Percentiles rank a stretch among this genome's conserved stretches.
phyloP scores from a whole-genome alignment of 2,329 filamentous ascomycete species.

The Cladorrhinum sp. region DNA sequence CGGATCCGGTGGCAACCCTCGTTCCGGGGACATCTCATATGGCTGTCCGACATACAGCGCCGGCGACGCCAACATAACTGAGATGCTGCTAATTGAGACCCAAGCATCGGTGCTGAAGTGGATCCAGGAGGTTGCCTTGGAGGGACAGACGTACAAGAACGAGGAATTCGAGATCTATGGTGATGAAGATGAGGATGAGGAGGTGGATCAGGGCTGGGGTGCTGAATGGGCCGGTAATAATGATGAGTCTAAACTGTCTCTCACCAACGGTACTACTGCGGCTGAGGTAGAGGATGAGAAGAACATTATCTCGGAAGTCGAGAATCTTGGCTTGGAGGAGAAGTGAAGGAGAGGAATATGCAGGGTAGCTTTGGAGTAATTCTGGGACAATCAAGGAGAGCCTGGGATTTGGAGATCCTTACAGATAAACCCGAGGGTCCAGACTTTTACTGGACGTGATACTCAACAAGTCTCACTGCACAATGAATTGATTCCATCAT shows the following conservation, averaged over 20 bases:
- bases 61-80: constrained; percentile 57
- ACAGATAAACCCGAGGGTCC: too few relatives aligned
- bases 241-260: not conserved
- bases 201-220: not conserved
- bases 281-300: constrained; percentile 3
- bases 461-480: too few relatives aligned
- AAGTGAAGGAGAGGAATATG: not conserved
- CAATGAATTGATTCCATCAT: too few relatives aligned
- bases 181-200: constrained; percentile 11
- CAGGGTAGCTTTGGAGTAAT: not conserved
- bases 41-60: constrained; percentile 70
- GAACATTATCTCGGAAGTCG: not conserved
- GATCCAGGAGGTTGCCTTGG: constrained; percentile 27
- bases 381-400: too few relatives aligned
- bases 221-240: not conserved
- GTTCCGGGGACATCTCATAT: constrained; percentile 38
- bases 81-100: constrained; percentile 58
- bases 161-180: constrained; percentile 19
- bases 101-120: constrained; percentile 29
- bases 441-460: too few relatives aligned
- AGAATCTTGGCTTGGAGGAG: not conserved
- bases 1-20: constrained; percentile 47
- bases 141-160: constrained; percentile 27
- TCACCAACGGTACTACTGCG: not conserved
- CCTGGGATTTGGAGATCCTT: too few relatives aligned